Evolutionary conservation across 768 basidiomycete species (phyloP).

Genomic region (Mycena rebaudengoi): DNA sequence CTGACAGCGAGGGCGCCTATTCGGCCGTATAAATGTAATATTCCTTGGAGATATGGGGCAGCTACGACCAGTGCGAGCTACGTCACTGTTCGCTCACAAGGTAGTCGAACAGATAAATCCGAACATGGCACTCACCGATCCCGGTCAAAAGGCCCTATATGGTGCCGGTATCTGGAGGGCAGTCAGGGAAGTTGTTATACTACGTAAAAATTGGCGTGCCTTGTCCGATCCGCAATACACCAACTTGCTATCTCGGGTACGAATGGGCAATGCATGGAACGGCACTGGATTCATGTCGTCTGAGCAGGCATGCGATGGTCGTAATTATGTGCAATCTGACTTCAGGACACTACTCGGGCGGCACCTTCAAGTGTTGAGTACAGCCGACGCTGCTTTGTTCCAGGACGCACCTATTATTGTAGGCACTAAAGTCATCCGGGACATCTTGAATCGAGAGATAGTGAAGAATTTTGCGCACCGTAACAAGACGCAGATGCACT

Average conservation of each 20-base stretch:
- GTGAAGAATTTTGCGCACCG: background rate
- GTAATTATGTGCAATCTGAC: background rate
- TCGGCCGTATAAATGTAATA: background rate
- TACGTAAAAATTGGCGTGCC: background rate
- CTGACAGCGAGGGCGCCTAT: background rate
- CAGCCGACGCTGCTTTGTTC: too few relatives aligned
- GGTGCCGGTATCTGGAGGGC: slow-evolving; percentile 2
- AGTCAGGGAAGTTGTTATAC: background rate
- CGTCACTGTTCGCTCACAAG: background rate
- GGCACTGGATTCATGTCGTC: background rate
- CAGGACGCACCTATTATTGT: background rate
- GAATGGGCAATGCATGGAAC: background rate
- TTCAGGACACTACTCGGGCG: too few relatives aligned
- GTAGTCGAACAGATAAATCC: background rate
- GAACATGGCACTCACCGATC: background rate
- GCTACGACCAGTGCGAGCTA: background rate
- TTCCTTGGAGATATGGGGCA: slow-evolving; percentile 8
- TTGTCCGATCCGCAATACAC: background rate
- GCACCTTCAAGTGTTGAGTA: too few relatives aligned
- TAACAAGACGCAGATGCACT: background rate
- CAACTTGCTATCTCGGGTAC: background rate
- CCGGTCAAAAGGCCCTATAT: background rate
- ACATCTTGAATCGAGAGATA: background rate
- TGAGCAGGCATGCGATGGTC: background rate
- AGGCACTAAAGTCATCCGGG: background rate